Conservation (phyloP, 768 basidiomycete genomes). For the Lactarius vividus region DNA sequence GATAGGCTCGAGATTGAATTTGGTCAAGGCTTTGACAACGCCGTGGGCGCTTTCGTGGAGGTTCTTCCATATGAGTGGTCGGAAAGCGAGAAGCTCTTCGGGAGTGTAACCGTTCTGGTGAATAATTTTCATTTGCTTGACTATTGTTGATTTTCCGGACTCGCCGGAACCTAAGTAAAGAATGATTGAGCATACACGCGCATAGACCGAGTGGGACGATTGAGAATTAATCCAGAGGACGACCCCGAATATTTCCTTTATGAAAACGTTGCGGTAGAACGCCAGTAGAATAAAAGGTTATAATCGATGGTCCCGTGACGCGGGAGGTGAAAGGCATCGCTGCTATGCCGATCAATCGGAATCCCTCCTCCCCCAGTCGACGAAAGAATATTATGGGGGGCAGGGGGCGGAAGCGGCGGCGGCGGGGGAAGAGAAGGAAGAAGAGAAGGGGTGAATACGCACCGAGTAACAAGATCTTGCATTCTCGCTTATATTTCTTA, state of each 20-base stretch:
- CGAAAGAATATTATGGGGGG: background rate
- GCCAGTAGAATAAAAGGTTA: background rate
- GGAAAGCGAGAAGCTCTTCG: constrained; percentile 73
- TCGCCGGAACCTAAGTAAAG: constrained; percentile 79
- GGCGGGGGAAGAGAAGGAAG: background rate
- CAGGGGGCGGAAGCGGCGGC: background rate
- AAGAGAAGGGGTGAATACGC: constrained; percentile 30
- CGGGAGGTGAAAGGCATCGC: background rate
- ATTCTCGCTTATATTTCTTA: constrained; percentile 78
- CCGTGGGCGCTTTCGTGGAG: constrained; percentile 87
- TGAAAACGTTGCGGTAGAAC: background rate
- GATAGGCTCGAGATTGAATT: constrained; percentile 76
- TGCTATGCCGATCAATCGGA: background rate
- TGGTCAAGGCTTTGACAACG: constrained; percentile 81
- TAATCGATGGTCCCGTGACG: background rate
- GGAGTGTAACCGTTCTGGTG: constrained; percentile 86
- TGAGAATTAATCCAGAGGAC: background rate
- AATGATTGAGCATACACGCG: constrained; percentile 2
- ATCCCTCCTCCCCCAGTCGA: background rate
- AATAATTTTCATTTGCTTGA: constrained; percentile 99
- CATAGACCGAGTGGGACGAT: background rate
- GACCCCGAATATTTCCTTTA: background rate
- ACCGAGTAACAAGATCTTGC: constrained; percentile 93
- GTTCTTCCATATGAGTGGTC: constrained; percentile 79
- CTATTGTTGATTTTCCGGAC: constrained; percentile 93